Conservation (phyloP, 1,284 basidiomycete genomes). For the Sporisorium graminicola region DNA sequence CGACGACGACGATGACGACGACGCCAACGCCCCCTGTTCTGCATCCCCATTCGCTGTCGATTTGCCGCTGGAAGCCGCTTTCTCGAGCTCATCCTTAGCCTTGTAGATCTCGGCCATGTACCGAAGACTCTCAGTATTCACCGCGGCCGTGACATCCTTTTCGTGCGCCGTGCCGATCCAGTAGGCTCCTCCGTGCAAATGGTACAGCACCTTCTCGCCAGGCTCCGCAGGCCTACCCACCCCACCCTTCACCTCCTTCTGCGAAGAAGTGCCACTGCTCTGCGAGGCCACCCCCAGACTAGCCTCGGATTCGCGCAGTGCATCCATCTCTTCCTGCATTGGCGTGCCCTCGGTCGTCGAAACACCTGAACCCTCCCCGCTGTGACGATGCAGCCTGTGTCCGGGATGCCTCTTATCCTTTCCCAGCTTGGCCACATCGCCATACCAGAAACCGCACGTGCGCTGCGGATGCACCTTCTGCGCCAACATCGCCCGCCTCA, state of each 20-base stretch:
- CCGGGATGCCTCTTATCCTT: neutral
- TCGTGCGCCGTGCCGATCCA: constrained; percentile 66
- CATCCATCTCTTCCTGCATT: constrained; percentile 4
- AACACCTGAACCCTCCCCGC: neutral
- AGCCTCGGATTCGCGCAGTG: constrained; percentile 4
- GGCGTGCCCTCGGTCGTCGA: neutral
- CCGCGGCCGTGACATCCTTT: constrained; percentile 56
- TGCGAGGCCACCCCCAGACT: constrained; percentile 12
- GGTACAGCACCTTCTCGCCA: constrained; percentile 61
- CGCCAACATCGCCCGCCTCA: constrained; percentile 52
- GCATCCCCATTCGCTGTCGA: neutral
- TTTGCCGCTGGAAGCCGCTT: neutral
- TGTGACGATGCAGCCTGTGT: neutral
- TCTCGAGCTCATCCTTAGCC: constrained; percentile 3
- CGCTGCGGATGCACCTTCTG: constrained; percentile 46
- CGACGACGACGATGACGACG: constrained; percentile 9
- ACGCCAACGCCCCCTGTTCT: neutral
- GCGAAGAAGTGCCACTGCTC: neutral
- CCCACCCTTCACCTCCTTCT: constrained; percentile 16
- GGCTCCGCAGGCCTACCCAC: constrained; percentile 45
- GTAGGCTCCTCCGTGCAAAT: constrained; percentile 66
- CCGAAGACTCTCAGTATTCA: constrained; percentile 53
- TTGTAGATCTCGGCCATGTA: constrained; percentile 54
- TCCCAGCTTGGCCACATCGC: constrained; percentile 31
- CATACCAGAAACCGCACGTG: constrained; percentile 64